phyloP scores from a whole-genome alignment of 345 rosid genomes.

The Clausena lansium region DNA sequence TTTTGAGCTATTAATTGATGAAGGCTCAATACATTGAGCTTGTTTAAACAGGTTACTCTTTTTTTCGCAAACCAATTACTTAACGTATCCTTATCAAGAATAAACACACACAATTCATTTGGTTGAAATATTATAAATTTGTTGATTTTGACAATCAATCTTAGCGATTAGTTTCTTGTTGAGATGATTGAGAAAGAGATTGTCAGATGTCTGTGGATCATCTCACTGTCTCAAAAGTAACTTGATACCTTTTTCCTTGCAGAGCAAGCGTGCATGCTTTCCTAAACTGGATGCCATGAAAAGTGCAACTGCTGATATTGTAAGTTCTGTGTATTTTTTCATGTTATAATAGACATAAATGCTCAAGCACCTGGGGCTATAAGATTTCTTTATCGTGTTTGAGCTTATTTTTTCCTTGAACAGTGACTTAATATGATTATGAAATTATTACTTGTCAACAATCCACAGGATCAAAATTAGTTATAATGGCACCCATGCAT shows the following conservation, averaged over 20 bases:
- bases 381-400: neutral
- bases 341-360: neutral
- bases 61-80: neutral
- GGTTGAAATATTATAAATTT: neutral
- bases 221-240: constrained; percentile 16
- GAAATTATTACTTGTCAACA: neutral
- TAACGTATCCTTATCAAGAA: too few relatives aligned
- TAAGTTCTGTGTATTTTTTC: constrained; percentile 37
- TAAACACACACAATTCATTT: neutral
- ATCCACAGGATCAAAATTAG: neutral
- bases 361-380: constrained; percentile 1
- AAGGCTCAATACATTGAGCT: neutral
- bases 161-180: neutral
- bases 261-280: constrained; percentile 79
- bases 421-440: neutral
- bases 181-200: neutral
- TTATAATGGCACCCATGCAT: neutral
- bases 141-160: neutral
- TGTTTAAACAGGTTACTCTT: neutral
- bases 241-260: constrained; percentile 27
- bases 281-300: constrained; percentile 87
- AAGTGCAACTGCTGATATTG: constrained; percentile 87
- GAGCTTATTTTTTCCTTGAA: neutral
- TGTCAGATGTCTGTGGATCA: neutral
- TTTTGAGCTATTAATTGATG: neutral